These are phyloP conservation scores for Apiospora pterosperma DNA, from an alignment of 2,329 filamentous ascomycete species.

Conservation along the genomic window DNA sequence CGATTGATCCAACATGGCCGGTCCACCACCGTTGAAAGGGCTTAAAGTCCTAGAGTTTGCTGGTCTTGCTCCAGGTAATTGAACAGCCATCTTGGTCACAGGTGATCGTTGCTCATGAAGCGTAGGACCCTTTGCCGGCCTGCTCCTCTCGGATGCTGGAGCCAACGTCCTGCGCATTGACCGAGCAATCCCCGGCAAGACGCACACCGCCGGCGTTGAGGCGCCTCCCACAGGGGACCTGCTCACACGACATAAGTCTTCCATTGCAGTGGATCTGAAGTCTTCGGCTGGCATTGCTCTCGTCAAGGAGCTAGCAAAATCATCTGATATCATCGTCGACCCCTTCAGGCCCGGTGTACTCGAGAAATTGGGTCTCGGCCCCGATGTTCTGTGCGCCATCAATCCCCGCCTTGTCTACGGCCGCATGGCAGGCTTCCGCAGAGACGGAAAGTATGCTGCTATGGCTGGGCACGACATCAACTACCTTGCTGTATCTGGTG, in stretches of 20 bases:
- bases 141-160: constrained; percentile 86
- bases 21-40: constrained; percentile 41
- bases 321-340: constrained; percentile 81
- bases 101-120: not conserved
- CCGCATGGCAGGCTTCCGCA: constrained; percentile 84
- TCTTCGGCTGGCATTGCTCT: constrained; percentile 59
- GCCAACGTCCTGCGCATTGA: constrained; percentile 87
- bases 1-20: constrained; percentile 27
- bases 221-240: constrained; percentile 57
- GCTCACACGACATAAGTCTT: constrained; percentile 77
- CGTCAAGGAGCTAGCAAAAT: constrained; percentile 59
- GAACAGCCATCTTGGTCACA: not conserved
- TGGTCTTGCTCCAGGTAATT: constrained; percentile 58
- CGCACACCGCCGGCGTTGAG: constrained; percentile 31
- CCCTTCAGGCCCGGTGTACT: constrained; percentile 90
- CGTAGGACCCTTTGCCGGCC: constrained; percentile 79
- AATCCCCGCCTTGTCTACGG: constrained; percentile 79
- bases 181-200: constrained; percentile 47
- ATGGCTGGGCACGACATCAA: constrained; percentile 98
- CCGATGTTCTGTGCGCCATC: constrained; percentile 58
- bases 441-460: constrained; percentile 77
- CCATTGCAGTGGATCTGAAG: constrained; percentile 78
- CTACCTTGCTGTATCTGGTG: constrained; percentile 85
- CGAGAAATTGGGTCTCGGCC: constrained; percentile 77
- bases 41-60: constrained; percentile 59